Evolutionary conservation across 1,139 yeast genomes (phyloP), one percentile per base, ranked within the genome.

Genomic region (Geotrichum phurueaensis): DNA sequence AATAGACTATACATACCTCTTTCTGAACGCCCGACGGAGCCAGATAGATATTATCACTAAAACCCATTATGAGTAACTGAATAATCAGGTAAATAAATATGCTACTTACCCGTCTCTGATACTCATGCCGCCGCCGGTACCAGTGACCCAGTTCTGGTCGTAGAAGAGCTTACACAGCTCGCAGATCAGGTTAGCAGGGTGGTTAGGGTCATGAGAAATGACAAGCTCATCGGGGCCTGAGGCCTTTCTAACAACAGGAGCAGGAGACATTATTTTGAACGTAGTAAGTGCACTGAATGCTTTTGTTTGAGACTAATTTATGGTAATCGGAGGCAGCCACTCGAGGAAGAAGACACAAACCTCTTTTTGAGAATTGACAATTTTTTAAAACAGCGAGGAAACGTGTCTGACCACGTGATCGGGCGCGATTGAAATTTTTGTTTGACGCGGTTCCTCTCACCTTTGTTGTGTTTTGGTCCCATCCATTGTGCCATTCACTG

Each of bases 21-120:
- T 92, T 92, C 71, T 92, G 97, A 7, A 92, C 96, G 1, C 98
- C 98, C 9, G 96, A 89, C 1, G 98, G 98, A 0, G 97, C 96
- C 54, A 92, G 81, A 71, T 82, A 92, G 22, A 89, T 84, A 50
- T 78, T 70, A 62, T 84, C 79, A 2, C 73, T 70, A 22, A 5
- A 39, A 51, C 10, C 15, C 18, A 23, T 15, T 22, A 33, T 20
- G 15, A 47, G 39, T 15, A 13, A 23, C 13, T 20, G n/a, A 7
- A n/a, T n/a, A 9, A 25, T 25, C n/a, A 39, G 20, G 15, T 13
- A 13, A 23, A 23, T 20, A 9, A 25, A 23, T 48, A 52, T n/a
- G 49, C 47, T n/a, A 57, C 65, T 3, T 78, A 79, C 33, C 77
- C 81, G 58, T 86, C 84, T 64, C 87, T 79, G 59, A 92, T 87